A percentile compares a stretch with the other conserved stretches of the same genome.
phyloP scores from a whole-genome alignment of 345 rosid genomes.

The Microthlaspi erraticum region DNA sequence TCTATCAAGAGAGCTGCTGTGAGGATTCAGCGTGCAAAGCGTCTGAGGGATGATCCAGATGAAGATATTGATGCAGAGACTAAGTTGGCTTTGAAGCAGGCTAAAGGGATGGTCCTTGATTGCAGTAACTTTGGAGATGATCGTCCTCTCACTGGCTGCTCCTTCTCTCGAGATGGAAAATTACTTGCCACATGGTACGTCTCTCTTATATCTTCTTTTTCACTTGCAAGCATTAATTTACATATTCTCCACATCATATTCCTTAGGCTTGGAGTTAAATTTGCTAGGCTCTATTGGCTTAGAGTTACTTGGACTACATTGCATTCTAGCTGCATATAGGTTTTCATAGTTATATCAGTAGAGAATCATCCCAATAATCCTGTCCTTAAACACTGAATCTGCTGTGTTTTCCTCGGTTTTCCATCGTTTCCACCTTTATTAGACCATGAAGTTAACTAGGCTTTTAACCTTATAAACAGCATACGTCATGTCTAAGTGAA shows the following conservation, averaged over 20 bases:
- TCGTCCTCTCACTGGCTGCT: slow-evolving; percentile 89
- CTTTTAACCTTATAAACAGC: slow-evolving; percentile 4
- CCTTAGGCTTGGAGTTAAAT: slow-evolving; percentile 4
- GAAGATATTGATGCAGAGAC: slow-evolving; percentile 89
- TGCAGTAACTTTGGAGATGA: slow-evolving; percentile 91
- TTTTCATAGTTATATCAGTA: slow-evolving; percentile 1
- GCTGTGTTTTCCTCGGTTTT: slow-evolving; percentile 6
- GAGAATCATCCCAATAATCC: neutral
- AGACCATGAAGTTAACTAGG: slow-evolving; percentile 17
- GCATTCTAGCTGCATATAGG: slow-evolving; percentile 7
- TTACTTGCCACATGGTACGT: slow-evolving; percentile 86
- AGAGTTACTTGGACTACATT: neutral
- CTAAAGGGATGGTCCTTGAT: slow-evolving; percentile 69
- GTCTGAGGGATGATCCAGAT: slow-evolving; percentile 91
- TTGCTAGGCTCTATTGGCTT: neutral
- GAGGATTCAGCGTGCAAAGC: slow-evolving; percentile 68
- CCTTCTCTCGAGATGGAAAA: slow-evolving; percentile 81
- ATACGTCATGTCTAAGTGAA: neutral
- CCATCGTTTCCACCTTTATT: neutral
- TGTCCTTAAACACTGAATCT: neutral
- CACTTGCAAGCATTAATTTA: slow-evolving; percentile 7
- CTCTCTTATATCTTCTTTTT: slow-evolving; percentile 29
- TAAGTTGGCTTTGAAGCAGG: slow-evolving; percentile 74
- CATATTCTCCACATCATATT: neutral
- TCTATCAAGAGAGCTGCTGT: slow-evolving; percentile 69